These are phyloP conservation scores for Mariannaea sp. DNA, from an alignment of 2,329 filamentous ascomycete species.

Conservation along the genomic window DNA sequence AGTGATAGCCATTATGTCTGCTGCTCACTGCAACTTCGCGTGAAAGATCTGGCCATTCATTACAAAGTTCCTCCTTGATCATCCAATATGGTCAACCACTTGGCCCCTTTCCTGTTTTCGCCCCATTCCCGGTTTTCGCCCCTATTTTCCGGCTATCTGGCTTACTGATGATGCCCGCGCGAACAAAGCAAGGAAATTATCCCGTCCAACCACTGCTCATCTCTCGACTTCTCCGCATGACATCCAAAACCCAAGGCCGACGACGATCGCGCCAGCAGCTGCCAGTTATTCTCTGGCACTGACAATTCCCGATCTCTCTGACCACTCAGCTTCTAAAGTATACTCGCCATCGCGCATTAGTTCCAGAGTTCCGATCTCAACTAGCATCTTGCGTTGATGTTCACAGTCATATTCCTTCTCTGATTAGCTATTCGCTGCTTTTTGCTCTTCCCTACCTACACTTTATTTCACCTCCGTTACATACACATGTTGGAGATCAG, in stretches of 20 bases:
- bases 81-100: slow-evolving; percentile 7
- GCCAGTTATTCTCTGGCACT: slow-evolving; percentile 4
- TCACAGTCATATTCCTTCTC: slow-evolving; percentile 11
- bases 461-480: slow-evolving; percentile 7
- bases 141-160: slow-evolving; percentile 3
- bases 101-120: slow-evolving; percentile 3
- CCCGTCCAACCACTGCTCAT: slow-evolving; percentile 11
- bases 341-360: slow-evolving; percentile 23
- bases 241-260: slow-evolving; percentile 16
- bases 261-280: slow-evolving; percentile 3
- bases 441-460: slow-evolving; percentile 1
- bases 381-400: slow-evolving; percentile 20
- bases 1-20: slow-evolving; percentile 14
- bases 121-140: background rate
- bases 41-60: slow-evolving; percentile 20
- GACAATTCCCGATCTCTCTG: slow-evolving; percentile 15
- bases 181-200: slow-evolving; percentile 1
- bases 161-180: slow-evolving; percentile 2
- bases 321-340: slow-evolving; percentile 15
- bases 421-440: slow-evolving; percentile 6
- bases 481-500: slow-evolving; percentile 10
- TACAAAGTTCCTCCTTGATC: slow-evolving; percentile 20
- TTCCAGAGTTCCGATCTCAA: slow-evolving; percentile 16
- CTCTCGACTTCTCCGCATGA: slow-evolving; percentile 7
- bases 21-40: slow-evolving; percentile 24